Evolutionary conservation across 345 rosid species (phyloP), one percentile per base, ranked within the genome.

Genomic region (Leavenworthia alabamica): DNA sequence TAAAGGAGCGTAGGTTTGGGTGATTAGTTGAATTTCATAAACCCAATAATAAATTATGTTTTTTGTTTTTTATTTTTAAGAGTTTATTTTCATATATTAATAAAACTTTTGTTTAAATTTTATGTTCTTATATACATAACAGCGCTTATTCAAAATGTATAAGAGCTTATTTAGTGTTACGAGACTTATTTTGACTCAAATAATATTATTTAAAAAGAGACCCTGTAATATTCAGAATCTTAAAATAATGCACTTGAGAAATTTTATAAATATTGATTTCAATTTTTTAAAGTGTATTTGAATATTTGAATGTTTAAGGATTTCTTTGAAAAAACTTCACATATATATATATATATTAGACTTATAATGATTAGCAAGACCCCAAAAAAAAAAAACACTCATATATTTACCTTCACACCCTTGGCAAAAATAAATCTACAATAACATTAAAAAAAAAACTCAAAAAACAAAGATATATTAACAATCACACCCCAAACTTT

Each of bases 401-500:
- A 23, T 56, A 47, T 56, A 52, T n/a, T n/a, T 36, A 70, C 63
- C n/a, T 7, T 14, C 33, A 24, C 66, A 64, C 46, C 48, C 33
- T 48, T 56, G 7, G 40, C 19, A 20, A 48, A 8, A n/a, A 22
- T 11, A 48, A 16, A 4, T 27, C 55, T 49, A 71, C 31, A 6
- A 43, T 27, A 36, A 64, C 66, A 47, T 47, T 2, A 1, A 20
- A n/a, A n/a, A 3, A 15, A 39, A 48, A 62, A 49, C 67, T 56
- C 51, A 12, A 43, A 66, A 75, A 56, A 40, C 44, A 11, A 17
- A 68, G 7, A 62, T 28, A 76, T 77, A 81, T 82, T 77, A 80
- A 82, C 83, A 75, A 61, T 73, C 85, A 62, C 51, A 63, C 60
- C 9, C 56, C 72, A 42, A 81, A 44, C 78, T 82, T 85, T 48